Conservation (phyloP, 2,329 filamentous ascomycete genomes). For the Fusarium sp. region DNA sequence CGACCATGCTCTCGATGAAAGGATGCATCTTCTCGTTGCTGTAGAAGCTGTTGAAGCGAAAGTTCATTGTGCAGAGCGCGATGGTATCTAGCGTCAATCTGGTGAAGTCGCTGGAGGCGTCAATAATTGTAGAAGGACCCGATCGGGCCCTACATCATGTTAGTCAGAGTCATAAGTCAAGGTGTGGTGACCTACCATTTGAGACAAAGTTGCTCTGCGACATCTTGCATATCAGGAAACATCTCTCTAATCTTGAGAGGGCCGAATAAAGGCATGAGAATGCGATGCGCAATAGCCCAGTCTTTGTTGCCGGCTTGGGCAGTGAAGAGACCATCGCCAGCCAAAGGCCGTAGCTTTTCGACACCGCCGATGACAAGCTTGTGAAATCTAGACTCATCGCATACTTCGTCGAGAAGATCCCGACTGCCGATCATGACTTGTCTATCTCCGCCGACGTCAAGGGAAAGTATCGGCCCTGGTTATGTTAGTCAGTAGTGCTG, state of each 20-base stretch:
- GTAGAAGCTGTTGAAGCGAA: constrained; percentile 28
- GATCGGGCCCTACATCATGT: not conserved
- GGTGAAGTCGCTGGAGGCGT: constrained; percentile 11
- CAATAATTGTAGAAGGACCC: not conserved
- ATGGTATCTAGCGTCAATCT: constrained; percentile 13
- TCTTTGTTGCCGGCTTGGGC: constrained; percentile 64
- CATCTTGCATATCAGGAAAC: constrained; percentile 78
- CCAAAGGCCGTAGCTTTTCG: constrained; percentile 66
- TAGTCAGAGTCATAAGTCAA: not conserved
- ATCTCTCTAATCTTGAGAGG: constrained; percentile 75
- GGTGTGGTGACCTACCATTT: constrained; percentile 60
- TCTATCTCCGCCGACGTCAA: not conserved
- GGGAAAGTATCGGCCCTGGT: not conserved
- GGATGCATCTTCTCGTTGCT: constrained; percentile 16
- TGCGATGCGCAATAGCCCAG: constrained; percentile 76
- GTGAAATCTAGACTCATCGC: constrained; percentile 73
- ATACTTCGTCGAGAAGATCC: constrained; percentile 66
- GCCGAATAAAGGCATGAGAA: constrained; percentile 77
- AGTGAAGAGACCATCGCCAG: constrained; percentile 76
- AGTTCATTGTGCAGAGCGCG: constrained; percentile 18
- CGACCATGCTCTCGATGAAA: constrained; percentile 1
- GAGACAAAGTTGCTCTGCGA: constrained; percentile 73
- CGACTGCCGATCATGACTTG: constrained; percentile 3
- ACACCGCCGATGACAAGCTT: constrained; percentile 68
- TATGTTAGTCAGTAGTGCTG: not conserved